Evolutionary conservation across 1,284 basidiomycete species (phyloP).

Genomic region (Moniliophthora roreri): DNA sequence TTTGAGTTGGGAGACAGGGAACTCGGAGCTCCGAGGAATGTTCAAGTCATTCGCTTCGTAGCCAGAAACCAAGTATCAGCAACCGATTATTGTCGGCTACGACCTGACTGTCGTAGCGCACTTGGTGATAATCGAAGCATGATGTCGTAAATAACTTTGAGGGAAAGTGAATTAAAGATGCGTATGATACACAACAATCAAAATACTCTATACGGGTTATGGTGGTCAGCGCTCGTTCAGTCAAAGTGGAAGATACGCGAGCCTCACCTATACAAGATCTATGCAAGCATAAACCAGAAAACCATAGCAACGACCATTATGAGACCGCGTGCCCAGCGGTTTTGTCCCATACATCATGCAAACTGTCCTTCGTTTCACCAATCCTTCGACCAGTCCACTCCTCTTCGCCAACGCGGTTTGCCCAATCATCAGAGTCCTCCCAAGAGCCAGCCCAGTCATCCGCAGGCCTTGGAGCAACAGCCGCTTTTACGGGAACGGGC

Average conservation of each 20-base stretch:
- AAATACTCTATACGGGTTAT: slow-evolving; percentile 1
- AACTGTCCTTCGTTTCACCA: slow-evolving; percentile 33
- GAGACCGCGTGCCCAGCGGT: slow-evolving; percentile 11
- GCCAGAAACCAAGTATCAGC: no score
- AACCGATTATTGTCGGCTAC: no score
- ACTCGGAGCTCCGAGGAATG: no score
- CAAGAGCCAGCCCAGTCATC: slow-evolving; percentile 51
- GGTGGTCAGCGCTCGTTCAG: no score
- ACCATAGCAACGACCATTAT: slow-evolving; percentile 11
- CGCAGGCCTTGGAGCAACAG: slow-evolving; percentile 1
- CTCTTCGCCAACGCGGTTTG: slow-evolving; percentile 43
- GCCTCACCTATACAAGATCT: not conserved
- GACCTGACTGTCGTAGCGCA: no score
- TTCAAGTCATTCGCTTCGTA: no score
- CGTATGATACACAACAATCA: no score
- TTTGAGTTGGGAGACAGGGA: no score
- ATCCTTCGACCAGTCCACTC: slow-evolving; percentile 45
- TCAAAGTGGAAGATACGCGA: slow-evolving; percentile 13
- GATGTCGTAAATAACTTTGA: no score
- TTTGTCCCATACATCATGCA: slow-evolving; percentile 21
- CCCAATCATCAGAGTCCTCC: slow-evolving; percentile 61
- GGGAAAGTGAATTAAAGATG: no score
- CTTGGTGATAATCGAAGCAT: no score
- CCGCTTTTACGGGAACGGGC: not conserved
- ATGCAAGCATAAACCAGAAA: not conserved